These are phyloP conservation scores for Mycena venus DNA, from an alignment of 768 basidiomycete genomes.

Conservation along the genomic window DNA sequence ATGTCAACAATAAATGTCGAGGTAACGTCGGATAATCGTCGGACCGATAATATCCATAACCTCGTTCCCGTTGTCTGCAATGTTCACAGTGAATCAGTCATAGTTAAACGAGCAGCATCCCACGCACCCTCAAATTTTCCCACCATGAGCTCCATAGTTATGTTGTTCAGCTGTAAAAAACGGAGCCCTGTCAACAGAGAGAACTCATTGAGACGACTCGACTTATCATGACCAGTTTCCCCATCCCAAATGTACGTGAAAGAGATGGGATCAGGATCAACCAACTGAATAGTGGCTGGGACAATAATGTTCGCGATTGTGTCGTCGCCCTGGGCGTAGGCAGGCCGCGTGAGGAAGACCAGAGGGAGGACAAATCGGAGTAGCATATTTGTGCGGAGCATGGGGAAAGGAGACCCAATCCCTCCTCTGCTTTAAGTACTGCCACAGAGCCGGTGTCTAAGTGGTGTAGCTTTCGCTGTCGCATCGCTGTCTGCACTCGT, in stretches of 20 bases:
- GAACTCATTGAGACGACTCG: neutral
- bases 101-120: neutral
- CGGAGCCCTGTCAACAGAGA: neutral
- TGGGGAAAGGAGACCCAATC: neutral
- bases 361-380: neutral
- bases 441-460: neutral
- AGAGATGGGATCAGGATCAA: neutral
- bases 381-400: neutral
- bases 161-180: conserved; percentile 6
- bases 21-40: neutral
- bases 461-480: neutral
- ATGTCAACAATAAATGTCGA: neutral
- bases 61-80: neutral
- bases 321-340: neutral
- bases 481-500: neutral
- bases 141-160: conserved; percentile 1
- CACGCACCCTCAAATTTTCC: neutral
- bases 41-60: neutral
- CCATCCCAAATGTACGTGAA: neutral
- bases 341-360: neutral
- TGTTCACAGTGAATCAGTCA: neutral
- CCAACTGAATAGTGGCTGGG: neutral
- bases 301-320: neutral
- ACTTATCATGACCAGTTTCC: conserved; percentile 4
- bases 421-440: neutral